Percentiles rank a stretch among this genome's conserved stretches.
Evolutionary conservation across 2,329 filamentous ascomycete genomes (phyloP).

Genomic region (Reticulascus tulasneorum): DNA sequence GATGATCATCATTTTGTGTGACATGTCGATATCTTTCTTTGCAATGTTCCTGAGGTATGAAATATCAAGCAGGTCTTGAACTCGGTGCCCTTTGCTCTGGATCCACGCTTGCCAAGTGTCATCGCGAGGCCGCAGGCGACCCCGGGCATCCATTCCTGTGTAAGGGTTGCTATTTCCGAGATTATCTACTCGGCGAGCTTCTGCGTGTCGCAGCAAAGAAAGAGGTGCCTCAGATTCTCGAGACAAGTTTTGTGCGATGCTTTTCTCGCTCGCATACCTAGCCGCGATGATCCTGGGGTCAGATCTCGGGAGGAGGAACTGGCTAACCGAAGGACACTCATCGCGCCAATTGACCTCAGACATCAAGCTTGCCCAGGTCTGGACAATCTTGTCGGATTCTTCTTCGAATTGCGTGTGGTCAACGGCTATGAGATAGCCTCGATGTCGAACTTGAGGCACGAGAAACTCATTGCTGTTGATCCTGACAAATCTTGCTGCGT

Average conservation of each 20-base stretch:
- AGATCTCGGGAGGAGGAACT: slow-evolving; percentile 55
- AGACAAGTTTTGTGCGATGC: slow-evolving; percentile 20
- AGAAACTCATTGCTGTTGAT: slow-evolving; percentile 71
- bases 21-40: slow-evolving; percentile 46
- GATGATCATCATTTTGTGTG: slow-evolving; percentile 41
- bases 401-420: slow-evolving; percentile 30
- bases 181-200: slow-evolving; percentile 42
- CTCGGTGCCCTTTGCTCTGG: slow-evolving; percentile 49
- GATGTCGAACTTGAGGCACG: slow-evolving; percentile 64
- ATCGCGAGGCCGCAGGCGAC: slow-evolving; percentile 47
- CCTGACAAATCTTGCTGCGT: slow-evolving; percentile 43
- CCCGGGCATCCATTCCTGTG: slow-evolving; percentile 56
- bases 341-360: slow-evolving; percentile 30
- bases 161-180: slow-evolving; percentile 55
- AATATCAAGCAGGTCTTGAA: slow-evolving; percentile 65
- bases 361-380: slow-evolving; percentile 43
- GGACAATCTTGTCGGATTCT: slow-evolving; percentile 20
- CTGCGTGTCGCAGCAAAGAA: slow-evolving; percentile 57
- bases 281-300: slow-evolving; percentile 50
- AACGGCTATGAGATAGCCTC: slow-evolving; percentile 59
- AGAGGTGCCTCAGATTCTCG: slow-evolving; percentile 45
- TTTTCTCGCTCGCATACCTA: slow-evolving; percentile 41
- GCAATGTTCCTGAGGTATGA: slow-evolving; percentile 49
- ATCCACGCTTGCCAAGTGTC: slow-evolving; percentile 50
- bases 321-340: slow-evolving; percentile 58